phyloP scores from a whole-genome alignment of 1,139 yeast genomes.

The Tardiomyces blankii region DNA sequence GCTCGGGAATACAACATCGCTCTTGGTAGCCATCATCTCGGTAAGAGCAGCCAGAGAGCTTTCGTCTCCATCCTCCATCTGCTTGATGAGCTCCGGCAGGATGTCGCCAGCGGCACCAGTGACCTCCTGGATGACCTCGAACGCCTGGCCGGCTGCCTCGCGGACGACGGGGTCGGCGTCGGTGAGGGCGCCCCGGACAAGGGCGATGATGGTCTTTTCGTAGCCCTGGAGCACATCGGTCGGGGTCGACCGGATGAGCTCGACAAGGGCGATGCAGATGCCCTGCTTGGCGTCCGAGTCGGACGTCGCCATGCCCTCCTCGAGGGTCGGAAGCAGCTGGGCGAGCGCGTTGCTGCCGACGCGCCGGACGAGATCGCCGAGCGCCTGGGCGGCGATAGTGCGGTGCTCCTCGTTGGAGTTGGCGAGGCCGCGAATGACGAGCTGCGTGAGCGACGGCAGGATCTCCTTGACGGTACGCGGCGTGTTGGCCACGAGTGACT shows the following conservation, averaged over 20 bases:
- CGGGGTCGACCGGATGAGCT: conserved; percentile 68
- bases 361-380: conserved; percentile 92
- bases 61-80: conserved; percentile 57
- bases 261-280: conserved; percentile 86
- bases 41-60: conserved; percentile 80
- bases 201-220: conserved; percentile 59
- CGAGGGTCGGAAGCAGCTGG: conserved; percentile 76
- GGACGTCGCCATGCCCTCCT: conserved; percentile 46
- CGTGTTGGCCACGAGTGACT: conserved; percentile 89
- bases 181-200: conserved; percentile 69
- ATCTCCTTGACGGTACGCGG: conserved; percentile 95
- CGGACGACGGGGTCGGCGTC: conserved; percentile 68
- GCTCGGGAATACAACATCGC: conserved; percentile 89
- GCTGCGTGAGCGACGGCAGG: conserved; percentile 68
- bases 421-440: conserved; percentile 75
- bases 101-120: conserved; percentile 81
- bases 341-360: conserved; percentile 86
- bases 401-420: conserved; percentile 70
- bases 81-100: conserved; percentile 67
- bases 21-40: conserved; percentile 85
- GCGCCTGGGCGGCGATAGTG: conserved; percentile 82
- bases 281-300: conserved; percentile 89
- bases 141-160: conserved; percentile 84
- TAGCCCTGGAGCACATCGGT: conserved; percentile 50
- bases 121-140: conserved; percentile 66